Percentiles rank a stretch among this genome's conserved stretches.
These are phyloP conservation scores for Asterochloris sp. DNA, from an alignment of 139 green algal genomes.

Conservation along the genomic window DNA sequence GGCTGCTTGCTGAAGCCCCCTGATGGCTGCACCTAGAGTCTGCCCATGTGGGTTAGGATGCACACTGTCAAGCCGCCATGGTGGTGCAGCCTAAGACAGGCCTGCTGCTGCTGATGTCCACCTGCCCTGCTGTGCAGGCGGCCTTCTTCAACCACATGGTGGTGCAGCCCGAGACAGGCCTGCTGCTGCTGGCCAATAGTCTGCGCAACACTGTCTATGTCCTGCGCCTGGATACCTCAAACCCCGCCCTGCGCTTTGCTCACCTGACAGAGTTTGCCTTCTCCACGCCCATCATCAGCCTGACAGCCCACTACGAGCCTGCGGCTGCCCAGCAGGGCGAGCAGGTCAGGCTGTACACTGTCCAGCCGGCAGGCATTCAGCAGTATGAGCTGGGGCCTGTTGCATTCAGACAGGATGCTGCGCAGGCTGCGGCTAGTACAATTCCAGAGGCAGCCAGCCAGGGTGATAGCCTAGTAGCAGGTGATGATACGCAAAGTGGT, in stretches of 20 bases:
- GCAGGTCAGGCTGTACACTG: constrained; percentile 40
- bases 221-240: constrained; percentile 39
- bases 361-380: constrained; percentile 84
- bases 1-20: too few species aligned
- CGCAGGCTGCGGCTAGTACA: not conserved
- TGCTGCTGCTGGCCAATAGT: constrained; percentile 77
- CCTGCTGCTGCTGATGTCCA: constrained; percentile 54
- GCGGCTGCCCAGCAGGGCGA: constrained; percentile 16
- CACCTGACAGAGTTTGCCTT: constrained; percentile 66
- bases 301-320: constrained; percentile 36
- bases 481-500: not conserved
- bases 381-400: constrained; percentile 72
- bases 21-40: too few species aligned
- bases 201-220: constrained; percentile 61
- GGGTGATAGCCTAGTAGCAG: not conserved
- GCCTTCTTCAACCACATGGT: constrained; percentile 57
- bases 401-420: constrained; percentile 44
- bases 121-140: too few species aligned
- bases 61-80: not conserved
- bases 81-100: constrained; percentile 32
- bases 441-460: not conserved
- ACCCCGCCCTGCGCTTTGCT: constrained; percentile 41
- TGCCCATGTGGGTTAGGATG: too few species aligned
- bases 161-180: constrained; percentile 31
- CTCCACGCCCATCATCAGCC: constrained; percentile 72